Percentiles rank a stretch among this genome's conserved stretches.
phyloP scores from a whole-genome alignment of 2,329 filamentous ascomycete species.

The Pleoardoris graminearum region DNA sequence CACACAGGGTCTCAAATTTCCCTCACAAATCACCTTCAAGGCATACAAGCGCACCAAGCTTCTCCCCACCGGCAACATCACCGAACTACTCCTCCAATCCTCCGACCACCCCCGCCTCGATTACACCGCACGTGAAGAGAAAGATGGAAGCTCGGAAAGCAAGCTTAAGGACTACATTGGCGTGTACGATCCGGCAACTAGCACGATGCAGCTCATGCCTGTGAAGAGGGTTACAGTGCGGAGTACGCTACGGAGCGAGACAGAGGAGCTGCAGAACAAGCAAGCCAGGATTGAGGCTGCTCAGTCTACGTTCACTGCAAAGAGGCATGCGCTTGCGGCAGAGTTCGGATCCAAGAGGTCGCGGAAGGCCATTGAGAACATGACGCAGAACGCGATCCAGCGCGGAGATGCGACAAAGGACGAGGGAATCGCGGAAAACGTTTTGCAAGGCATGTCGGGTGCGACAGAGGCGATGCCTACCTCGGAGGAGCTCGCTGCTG shows the following conservation, averaged over 20 bases:
- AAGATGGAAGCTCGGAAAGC: conserved; percentile 52
- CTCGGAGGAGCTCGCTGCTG: conserved; percentile 65
- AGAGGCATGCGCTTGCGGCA: conserved; percentile 70
- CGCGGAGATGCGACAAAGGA: conserved; percentile 24
- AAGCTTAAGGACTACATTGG: conserved; percentile 64
- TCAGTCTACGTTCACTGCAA: conserved; percentile 55
- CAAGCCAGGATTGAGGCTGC: conserved; percentile 31
- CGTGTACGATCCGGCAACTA: conserved; percentile 59
- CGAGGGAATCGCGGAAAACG: conserved; percentile 43
- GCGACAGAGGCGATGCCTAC: conserved; percentile 68
- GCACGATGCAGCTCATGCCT: conserved; percentile 56
- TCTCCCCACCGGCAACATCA: conserved; percentile 32
- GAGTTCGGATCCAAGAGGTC: conserved; percentile 86
- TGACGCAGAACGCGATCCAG: conserved; percentile 71
- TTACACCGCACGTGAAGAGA: conserved; percentile 59
- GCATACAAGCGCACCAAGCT: conserved; percentile 49
- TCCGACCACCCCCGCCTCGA: conserved; percentile 63
- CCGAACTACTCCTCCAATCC: conserved; percentile 62
- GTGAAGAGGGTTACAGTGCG: conserved; percentile 60
- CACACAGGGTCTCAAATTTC: conserved; percentile 49
- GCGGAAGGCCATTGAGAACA: conserved; percentile 72
- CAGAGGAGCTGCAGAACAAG: conserved; percentile 45
- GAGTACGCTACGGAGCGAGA: conserved; percentile 52
- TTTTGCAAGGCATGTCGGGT: conserved; percentile 66
- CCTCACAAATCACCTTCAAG: conserved; percentile 52